These are phyloP conservation scores for Fusarium redolens DNA, from an alignment of 2,329 filamentous ascomycete species.

Conservation along the genomic window DNA sequence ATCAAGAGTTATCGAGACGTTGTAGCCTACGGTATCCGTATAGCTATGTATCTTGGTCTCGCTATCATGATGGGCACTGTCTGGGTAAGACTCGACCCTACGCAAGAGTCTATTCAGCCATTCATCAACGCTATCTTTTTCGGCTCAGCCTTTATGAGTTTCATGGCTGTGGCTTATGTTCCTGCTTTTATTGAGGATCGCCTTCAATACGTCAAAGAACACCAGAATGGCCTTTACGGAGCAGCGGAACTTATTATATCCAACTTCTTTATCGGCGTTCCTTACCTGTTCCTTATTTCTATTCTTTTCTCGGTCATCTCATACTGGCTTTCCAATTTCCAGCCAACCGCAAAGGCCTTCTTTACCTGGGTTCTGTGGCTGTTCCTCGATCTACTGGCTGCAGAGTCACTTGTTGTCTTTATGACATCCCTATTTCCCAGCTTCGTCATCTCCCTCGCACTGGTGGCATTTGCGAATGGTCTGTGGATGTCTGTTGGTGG, in stretches of 20 bases:
- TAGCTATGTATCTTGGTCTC: slow-evolving; percentile 81
- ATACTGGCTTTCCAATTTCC: slow-evolving; percentile 86
- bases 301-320: slow-evolving; percentile 79
- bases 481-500: slow-evolving; percentile 90
- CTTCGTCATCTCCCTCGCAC: slow-evolving; percentile 82
- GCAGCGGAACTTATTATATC: slow-evolving; percentile 77
- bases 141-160: slow-evolving; percentile 79
- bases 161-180: slow-evolving; percentile 87
- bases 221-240: slow-evolving; percentile 83
- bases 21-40: slow-evolving; percentile 83
- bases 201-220: slow-evolving; percentile 65
- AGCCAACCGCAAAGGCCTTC: slow-evolving; percentile 72
- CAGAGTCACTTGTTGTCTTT: slow-evolving; percentile 84
- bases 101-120: slow-evolving; percentile 80
- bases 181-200: slow-evolving; percentile 78
- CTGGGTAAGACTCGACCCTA: slow-evolving; percentile 77
- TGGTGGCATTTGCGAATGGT: slow-evolving; percentile 87
- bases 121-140: slow-evolving; percentile 87
- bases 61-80: slow-evolving; percentile 91
- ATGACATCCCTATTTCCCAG: slow-evolving; percentile 78
- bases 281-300: slow-evolving; percentile 83
- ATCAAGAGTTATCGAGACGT: slow-evolving; percentile 88
- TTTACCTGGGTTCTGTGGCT: slow-evolving; percentile 86
- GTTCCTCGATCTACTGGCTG: slow-evolving; percentile 84
- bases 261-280: slow-evolving; percentile 85